Conservation (phyloP, 306 rosid species). For the Glycine tomentella region DNA sequence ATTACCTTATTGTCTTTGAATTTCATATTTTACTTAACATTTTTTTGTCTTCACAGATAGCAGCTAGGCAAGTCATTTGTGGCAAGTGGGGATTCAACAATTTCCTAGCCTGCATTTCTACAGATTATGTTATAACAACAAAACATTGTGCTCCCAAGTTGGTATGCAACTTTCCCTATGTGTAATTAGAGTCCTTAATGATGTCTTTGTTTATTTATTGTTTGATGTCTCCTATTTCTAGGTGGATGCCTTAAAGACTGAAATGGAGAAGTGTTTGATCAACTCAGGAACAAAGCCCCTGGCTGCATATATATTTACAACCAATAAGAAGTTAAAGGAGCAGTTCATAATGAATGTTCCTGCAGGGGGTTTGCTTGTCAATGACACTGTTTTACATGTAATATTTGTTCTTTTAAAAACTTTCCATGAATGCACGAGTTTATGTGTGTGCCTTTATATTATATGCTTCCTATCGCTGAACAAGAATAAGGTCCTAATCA, state of each 20-base stretch:
- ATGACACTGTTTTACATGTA: constrained; percentile 79
- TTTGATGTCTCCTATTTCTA: constrained; percentile 49
- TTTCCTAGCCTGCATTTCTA: constrained; percentile 91
- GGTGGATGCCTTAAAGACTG: constrained; percentile 78
- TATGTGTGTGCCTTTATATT: neutral
- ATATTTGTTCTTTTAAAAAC: neutral
- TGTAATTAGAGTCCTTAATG: constrained; percentile 25
- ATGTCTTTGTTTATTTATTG: constrained; percentile 16
- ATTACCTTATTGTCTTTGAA: constrained; percentile 3
- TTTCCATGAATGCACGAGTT: neutral
- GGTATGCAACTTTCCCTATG: constrained; percentile 61
- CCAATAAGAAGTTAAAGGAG: constrained; percentile 75
- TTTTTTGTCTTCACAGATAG: constrained; percentile 54
- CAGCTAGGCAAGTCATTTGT: constrained; percentile 73
- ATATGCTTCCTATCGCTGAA: neutral
- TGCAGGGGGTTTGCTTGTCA: constrained; percentile 85
- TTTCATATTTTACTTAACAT: constrained; percentile 31
- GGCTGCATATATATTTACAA: constrained; percentile 90
- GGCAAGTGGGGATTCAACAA: constrained; percentile 94
- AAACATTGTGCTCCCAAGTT: constrained; percentile 82
- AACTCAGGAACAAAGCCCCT: constrained; percentile 89
- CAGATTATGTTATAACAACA: constrained; percentile 79
- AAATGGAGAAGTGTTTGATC: constrained; percentile 72
- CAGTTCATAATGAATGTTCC: constrained; percentile 69
- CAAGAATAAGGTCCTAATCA: neutral